A percentile compares a stretch with the other conserved stretches of the same genome.
phyloP scores from a whole-genome alignment of 345 rosid species.

The Rhodamnia rubescens region DNA sequence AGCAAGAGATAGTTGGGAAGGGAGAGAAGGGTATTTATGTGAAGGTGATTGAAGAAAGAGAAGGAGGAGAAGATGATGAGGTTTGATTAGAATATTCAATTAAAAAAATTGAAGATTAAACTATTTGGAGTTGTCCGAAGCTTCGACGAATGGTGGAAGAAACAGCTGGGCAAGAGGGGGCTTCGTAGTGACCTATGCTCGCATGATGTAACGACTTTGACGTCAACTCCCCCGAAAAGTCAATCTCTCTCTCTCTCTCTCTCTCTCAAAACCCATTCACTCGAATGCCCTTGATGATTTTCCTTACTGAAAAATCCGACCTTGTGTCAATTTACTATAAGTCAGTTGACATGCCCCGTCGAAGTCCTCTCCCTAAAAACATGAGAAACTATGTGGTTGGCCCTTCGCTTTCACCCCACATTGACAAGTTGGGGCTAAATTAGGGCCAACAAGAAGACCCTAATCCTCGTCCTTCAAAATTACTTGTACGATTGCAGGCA shows the following conservation, averaged over 20 bases:
- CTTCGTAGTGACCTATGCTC: constrained; percentile 3
- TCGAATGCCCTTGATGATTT: fast-evolving
- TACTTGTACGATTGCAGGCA: neutral
- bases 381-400: neutral
- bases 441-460: neutral
- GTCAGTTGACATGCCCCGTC: fast-evolving
- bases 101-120: neutral
- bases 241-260: constrained; percentile 2
- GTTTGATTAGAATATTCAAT: neutral
- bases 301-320: fast-evolving
- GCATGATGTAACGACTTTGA: constrained; percentile 25
- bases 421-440: neutral
- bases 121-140: constrained; percentile 1
- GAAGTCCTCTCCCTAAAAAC: neutral
- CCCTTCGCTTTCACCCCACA: neutral
- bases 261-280: neutral
- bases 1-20: neutral
- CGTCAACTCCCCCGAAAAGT: constrained; percentile 21
- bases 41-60: neutral
- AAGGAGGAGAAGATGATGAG: neutral
- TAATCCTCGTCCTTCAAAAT: neutral
- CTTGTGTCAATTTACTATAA: neutral
- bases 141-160: constrained; percentile 32
- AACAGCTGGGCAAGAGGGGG: constrained; percentile 11
- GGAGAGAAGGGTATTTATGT: neutral